Percentiles rank a stretch among this genome's conserved stretches.
These are phyloP conservation scores for Psilocybe mexicana DNA, from an alignment of 1,284 basidiomycete genomes.

Conservation along the genomic window DNA sequence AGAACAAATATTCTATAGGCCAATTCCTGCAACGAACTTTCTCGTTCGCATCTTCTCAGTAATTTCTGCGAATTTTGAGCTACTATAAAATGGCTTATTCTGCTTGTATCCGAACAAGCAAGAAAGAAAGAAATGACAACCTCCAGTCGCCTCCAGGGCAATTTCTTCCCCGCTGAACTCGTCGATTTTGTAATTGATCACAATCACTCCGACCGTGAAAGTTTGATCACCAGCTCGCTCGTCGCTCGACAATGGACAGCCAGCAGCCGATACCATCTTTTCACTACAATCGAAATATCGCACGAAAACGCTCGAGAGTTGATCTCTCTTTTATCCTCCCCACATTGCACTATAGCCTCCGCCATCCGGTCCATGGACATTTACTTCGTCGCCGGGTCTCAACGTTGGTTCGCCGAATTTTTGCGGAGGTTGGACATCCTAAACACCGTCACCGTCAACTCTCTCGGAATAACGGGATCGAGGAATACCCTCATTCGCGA, in stretches of 20 bases:
- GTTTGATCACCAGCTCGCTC: constrained; percentile 25
- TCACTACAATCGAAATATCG: constrained; percentile 21
- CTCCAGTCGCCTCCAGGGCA: background rate
- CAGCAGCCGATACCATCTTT: constrained; percentile 29
- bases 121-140: constrained; percentile 6
- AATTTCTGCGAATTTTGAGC: background rate
- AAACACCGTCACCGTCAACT: constrained; percentile 10
- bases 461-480: constrained; percentile 17
- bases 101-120: background rate
- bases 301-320: constrained; percentile 19
- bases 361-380: constrained; percentile 12
- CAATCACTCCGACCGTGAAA: constrained; percentile 24
- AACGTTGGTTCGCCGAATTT: constrained; percentile 23
- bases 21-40: constrained; percentile 7
- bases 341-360: constrained; percentile 18
- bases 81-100: constrained; percentile 12
- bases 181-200: constrained; percentile 32
- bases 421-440: constrained; percentile 12
- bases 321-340: constrained; percentile 14
- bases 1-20: constrained; percentile 8
- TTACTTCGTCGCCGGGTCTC: constrained; percentile 17
- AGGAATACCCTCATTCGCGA: constrained; percentile 16
- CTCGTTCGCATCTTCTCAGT: constrained; percentile 3
- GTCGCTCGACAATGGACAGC: constrained; percentile 29
- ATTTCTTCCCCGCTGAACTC: constrained; percentile 24